Evolutionary conservation across 441 rosid genomes (phyloP), one percentile per base, ranked within the genome.

Genomic region (Jatropha multifida): DNA sequence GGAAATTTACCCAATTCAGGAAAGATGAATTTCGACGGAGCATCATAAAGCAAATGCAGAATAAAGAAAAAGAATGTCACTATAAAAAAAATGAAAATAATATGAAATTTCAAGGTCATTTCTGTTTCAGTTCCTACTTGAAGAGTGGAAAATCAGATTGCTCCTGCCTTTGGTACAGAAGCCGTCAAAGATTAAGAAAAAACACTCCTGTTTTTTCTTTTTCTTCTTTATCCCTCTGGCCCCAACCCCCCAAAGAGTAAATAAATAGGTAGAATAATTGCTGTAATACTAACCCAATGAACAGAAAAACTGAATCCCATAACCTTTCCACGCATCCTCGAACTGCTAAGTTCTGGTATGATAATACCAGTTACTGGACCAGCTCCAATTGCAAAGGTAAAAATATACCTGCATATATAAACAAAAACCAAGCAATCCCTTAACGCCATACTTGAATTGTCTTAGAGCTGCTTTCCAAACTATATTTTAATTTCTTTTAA

Each of bases 331-430:
- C 95, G 93, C 65, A 81, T 87, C 80, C 83, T 87, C 75, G 54
- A 78, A 83, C 94, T 85, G 85, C 94, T 92, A 48, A 92, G 88
- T 76, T 92, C 94, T 42, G 95, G 90, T 70, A 90, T 90, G 61
- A 92, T 86, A 46, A 89, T 83, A 79, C 92, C 94, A 14, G 97
- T 90, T 37, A 87, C 94, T 38, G 96, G 96, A 51, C 94, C 97
- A 71, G 97, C 87, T 80, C 96, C 96, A 77, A 85, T 37, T 17
- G 96, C 92, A 83, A 88, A 90, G 70, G 85, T 75, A 75, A 90
- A 89, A 48, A 92, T 88, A 83, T 90, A 90, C 84, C 94, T 92
- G 63, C 37, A 68, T 48, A 59, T 61, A 71, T 63, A 18, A 72
- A 52, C 12, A 9, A 72, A 60, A 60, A 46, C 46, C 37, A 9